Evolutionary conservation across 148 eudicot genomes (phyloP), one percentile per base, ranked within the genome.

Genomic region (Heliamphora exappendiculata): DNA sequence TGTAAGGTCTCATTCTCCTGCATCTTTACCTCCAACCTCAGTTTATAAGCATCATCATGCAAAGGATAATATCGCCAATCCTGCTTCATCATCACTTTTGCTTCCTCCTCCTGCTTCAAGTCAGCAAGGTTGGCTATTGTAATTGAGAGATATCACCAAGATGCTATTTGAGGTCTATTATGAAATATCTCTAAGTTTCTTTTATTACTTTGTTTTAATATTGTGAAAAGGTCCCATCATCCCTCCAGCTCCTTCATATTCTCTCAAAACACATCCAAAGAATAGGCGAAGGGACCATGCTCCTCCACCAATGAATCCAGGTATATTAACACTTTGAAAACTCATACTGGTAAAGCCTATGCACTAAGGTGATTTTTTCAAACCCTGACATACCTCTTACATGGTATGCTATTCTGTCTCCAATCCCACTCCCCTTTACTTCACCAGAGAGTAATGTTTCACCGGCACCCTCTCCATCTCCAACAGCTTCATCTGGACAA

Each of bases 21-120:
- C 83, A 72, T 73, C 87, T 54, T 82, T 78, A 75, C 87, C 89
- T 62, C 69, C 88, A 36, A 81, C 78, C 76, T 76, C 83, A 53
- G 41, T 63, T 59, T 74, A 62, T 58, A 74, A 62, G 75, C 12
- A 24, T 73, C 34, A 55, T 55, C 75, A 71, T 71, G 74, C 33
- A 36, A 49, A 64, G 22, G 9, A 37, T 31, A 78, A 72, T 26
- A 47, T 72, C 69, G 64, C 71, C 29, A 24, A 28, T 49, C 72
- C 63, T 62, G 55, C 80, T 62, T 62, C 76, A 49, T 45, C 64
- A 74, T 36, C 81, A 13, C 37, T 12, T 34, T 29, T 47, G 17
- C 26, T 22, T 54, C 58, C 75, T 67, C 82, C 80, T 79, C 83
- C 80, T 14, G 64, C 76, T 73, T 78, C 78, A 49, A 57, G 57